Base-by-base conservation (phyloP, 768 basidiomycete genomes). In the Kwoniella sp. region DNA sequence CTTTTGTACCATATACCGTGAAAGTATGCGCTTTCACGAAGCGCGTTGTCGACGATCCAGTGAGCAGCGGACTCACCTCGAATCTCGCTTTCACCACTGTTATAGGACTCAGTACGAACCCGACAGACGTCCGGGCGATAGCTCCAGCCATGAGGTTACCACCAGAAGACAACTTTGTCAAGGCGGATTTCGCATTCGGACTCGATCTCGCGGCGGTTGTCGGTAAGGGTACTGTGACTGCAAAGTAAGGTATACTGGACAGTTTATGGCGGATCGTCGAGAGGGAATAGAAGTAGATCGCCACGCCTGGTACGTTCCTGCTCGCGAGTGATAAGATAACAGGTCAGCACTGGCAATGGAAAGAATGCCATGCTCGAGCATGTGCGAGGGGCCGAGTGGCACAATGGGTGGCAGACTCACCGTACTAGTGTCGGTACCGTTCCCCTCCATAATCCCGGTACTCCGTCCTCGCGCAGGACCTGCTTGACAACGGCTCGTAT, bases 251-350 rank as follows among this genome's bases (percentile, higher is more conserved):
- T 1, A 89, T 87, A 23, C 80, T 85, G 0, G 92, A 87, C 85
- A 97, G 87, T 41, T 86, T 67, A 5, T 86, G 84, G n/a, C 94
- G 88, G 45, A 94, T 83, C 68, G 92, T 88, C 20, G 89, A 92
- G 54, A 97, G 83, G 48, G 87, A 84, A 2, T 93, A 92, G 84
- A 96, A 90, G 83, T 97, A 97, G 55, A 93, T 79, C 2, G 93
- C 92, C 22, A 96, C 90, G 3, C 94, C 94, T 0, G 94, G 94
- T 3, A 96, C 87, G 75, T 95, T 96, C 62, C 93, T 93, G 53
- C 12, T 15, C 17, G 57, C 28, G 12, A 38, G 2, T 12, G 26
- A 22, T 41, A 52, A 22, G 45, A 28, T 30, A 37, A 15, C 26
- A 31, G 31, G 11, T 67, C 29, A 64, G 55, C 61, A 25, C 13